Evolutionary conservation across 176 grass and related monocot genomes (phyloP).

Genomic region (Oryza officinalis): DNA sequence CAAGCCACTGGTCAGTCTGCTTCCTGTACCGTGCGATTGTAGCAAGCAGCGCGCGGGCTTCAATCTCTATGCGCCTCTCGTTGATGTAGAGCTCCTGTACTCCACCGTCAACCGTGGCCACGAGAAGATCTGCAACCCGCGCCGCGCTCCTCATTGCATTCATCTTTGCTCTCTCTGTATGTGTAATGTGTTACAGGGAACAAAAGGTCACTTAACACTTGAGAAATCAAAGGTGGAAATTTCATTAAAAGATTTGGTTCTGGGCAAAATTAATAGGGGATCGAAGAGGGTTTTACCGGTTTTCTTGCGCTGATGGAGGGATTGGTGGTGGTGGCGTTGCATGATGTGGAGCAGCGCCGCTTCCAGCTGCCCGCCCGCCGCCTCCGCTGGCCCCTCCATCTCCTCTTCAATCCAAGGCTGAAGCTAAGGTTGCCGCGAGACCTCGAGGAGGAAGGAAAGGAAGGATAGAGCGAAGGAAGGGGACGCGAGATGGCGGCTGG

Average conservation of each 20-base stretch:
- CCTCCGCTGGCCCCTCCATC: slow-evolving; percentile 43
- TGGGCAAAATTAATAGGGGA: background rate
- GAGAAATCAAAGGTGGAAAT: background rate
- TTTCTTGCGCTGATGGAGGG: slow-evolving; percentile 59
- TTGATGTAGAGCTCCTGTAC: slow-evolving; percentile 76
- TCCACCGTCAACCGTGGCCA: slow-evolving; percentile 56
- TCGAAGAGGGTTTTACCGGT: slow-evolving; percentile 40
- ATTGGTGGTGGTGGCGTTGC: slow-evolving; percentile 54
- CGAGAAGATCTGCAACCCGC: slow-evolving; percentile 57
- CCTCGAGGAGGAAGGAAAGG: background rate
- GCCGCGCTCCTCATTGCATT: slow-evolving; percentile 46
- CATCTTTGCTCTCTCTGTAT: slow-evolving; percentile 61
- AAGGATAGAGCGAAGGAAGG: no score
- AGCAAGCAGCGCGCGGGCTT: slow-evolving; percentile 60
- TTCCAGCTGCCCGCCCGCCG: slow-evolving; percentile 50
- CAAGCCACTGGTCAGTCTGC: slow-evolving; percentile 80
- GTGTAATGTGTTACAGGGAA: background rate
- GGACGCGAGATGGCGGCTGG: no score
- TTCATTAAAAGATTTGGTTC: background rate
- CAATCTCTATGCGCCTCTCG: slow-evolving; percentile 69
- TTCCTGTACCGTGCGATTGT: slow-evolving; percentile 69
- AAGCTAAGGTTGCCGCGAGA: background rate
- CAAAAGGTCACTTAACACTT: background rate
- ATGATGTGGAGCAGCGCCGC: slow-evolving; percentile 69
- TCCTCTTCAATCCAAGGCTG: no score